phyloP scores from a whole-genome alignment of 768 basidiomycete genomes.

The Termitomyces sp. region DNA sequence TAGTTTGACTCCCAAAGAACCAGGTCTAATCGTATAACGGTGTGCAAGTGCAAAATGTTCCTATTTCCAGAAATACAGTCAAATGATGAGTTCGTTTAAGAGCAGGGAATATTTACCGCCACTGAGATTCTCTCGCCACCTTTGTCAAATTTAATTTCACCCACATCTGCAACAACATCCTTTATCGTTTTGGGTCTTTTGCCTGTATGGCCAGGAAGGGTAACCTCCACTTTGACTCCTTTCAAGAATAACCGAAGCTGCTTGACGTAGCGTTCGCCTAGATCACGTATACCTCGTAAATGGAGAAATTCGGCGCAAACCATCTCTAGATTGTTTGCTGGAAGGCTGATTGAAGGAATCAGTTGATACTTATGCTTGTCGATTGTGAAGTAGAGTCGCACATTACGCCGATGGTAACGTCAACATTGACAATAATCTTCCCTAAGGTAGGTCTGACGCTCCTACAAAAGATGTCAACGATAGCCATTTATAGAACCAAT shows the following conservation, averaged over 20 bases:
- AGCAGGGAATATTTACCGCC: slow-evolving; percentile 16
- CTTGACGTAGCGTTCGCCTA: slow-evolving; percentile 14
- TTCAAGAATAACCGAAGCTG: slow-evolving; percentile 24
- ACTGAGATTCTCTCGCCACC: slow-evolving; percentile 21
- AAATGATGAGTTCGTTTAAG: not conserved
- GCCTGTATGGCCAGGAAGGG: slow-evolving; percentile 14
- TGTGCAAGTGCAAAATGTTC: slow-evolving; percentile 24
- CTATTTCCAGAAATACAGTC: slow-evolving; percentile 9
- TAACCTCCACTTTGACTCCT: slow-evolving; percentile 25
- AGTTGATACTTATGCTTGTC: not conserved
- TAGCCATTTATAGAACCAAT: not conserved
- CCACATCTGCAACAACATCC: slow-evolving; percentile 24
- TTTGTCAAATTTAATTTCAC: slow-evolving; percentile 23
- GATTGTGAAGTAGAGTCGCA: slow-evolving; percentile 16
- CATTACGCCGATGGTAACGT: slow-evolving; percentile 39
- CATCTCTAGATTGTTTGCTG: slow-evolving; percentile 16
- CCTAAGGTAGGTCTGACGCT: slow-evolving; percentile 38
- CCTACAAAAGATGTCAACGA: slow-evolving; percentile 19
- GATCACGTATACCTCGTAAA: slow-evolving; percentile 13
- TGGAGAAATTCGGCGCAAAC: slow-evolving; percentile 19
- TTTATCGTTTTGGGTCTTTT: slow-evolving; percentile 23
- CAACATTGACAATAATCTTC: slow-evolving; percentile 37
- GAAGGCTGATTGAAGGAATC: slow-evolving; percentile 20
- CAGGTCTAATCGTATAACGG: slow-evolving; percentile 17
- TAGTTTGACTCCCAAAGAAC: slow-evolving; percentile 24